A percentile compares a stretch with the other conserved stretches of the same genome.
phyloP scores from a whole-genome alignment of 352 stramenopile genomes.

The Pythium brachiatum region DNA sequence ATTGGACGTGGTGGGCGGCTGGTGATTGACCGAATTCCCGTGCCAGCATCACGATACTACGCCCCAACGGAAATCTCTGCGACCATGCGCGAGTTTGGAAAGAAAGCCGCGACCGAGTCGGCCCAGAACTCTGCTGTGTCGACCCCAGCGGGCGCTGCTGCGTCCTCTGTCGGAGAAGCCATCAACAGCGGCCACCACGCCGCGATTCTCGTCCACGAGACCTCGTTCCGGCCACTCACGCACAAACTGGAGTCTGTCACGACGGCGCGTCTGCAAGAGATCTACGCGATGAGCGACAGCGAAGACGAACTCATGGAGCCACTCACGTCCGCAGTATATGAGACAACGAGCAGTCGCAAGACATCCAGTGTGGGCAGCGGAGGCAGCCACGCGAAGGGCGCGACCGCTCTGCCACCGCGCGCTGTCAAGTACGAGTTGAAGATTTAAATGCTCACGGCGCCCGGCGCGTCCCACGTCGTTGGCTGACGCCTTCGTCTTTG shows the following conservation, averaged over 20 bases:
- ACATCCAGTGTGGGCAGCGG: slow-evolving; percentile 21
- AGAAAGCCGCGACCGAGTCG: not conserved
- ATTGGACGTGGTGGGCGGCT: slow-evolving; percentile 70
- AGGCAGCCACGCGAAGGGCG: slow-evolving; percentile 19
- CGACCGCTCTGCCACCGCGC: slow-evolving; percentile 27
- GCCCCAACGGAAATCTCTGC: slow-evolving; percentile 44
- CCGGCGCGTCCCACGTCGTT: slow-evolving; percentile 2
- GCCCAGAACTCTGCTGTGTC: not conserved
- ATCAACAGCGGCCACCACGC: slow-evolving; percentile 49
- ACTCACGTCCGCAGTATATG: slow-evolving; percentile 53
- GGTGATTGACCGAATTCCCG: slow-evolving; percentile 72
- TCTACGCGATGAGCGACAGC: slow-evolving; percentile 84
- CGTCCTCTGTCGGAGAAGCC: slow-evolving; percentile 30
- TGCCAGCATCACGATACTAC: slow-evolving; percentile 55
- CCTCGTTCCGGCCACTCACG: slow-evolving; percentile 44
- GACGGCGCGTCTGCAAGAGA: slow-evolving; percentile 63
- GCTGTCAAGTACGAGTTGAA: slow-evolving; percentile 62
- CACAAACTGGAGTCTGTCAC: slow-evolving; percentile 56
- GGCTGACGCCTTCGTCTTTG: slow-evolving; percentile 2
- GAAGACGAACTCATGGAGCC: slow-evolving; percentile 76
- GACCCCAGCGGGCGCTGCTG: slow-evolving; percentile 2
- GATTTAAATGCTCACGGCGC: slow-evolving; percentile 25
- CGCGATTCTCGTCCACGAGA: slow-evolving; percentile 65
- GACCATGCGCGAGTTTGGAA: slow-evolving; percentile 32
- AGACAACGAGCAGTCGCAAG: slow-evolving; percentile 40